phyloP scores from a whole-genome alignment of 2,329 filamentous ascomycete genomes.

The Diaporthe eres region DNA sequence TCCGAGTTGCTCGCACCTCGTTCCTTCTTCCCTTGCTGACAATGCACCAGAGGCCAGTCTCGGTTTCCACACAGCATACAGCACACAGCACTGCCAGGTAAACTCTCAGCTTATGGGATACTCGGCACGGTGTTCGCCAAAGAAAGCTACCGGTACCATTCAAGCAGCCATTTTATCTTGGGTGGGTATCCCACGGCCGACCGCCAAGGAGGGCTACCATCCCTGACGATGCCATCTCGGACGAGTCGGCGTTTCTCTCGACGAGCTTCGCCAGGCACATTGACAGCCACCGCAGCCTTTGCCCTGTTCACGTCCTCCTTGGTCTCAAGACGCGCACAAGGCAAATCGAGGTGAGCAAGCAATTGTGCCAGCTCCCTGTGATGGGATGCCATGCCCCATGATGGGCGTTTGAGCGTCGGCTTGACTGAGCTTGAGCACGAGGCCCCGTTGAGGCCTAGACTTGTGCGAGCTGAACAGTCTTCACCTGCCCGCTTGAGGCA shows the following conservation, averaged over 20 bases:
- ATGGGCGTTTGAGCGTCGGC: neutral
- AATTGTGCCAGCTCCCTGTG: neutral
- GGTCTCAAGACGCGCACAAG: neutral
- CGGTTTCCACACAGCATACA: neutral
- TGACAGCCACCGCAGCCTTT: neutral
- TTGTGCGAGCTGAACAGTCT: constrained; percentile 28
- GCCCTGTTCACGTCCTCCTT: neutral
- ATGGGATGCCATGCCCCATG: neutral
- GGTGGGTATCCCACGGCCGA: neutral
- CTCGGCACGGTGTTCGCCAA: neutral
- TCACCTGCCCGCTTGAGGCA: constrained; percentile 2
- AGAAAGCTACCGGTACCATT: neutral
- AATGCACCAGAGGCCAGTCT: neutral
- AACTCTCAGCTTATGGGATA: neutral
- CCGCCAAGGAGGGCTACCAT: constrained; percentile 16
- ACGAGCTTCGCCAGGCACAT: neutral
- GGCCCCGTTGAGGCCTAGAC: constrained; percentile 29
- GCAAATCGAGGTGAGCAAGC: neutral
- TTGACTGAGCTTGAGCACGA: neutral
- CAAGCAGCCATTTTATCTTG: neutral
- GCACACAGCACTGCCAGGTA: neutral
- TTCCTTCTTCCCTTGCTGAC: constrained; percentile 16
- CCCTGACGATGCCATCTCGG: constrained; percentile 30
- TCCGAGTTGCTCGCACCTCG: constrained; percentile 16
- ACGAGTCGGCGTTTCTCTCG: constrained; percentile 13